Conservation (phyloP, 805 yeast genomes). For the Geotrichum ghanense region DNA sequence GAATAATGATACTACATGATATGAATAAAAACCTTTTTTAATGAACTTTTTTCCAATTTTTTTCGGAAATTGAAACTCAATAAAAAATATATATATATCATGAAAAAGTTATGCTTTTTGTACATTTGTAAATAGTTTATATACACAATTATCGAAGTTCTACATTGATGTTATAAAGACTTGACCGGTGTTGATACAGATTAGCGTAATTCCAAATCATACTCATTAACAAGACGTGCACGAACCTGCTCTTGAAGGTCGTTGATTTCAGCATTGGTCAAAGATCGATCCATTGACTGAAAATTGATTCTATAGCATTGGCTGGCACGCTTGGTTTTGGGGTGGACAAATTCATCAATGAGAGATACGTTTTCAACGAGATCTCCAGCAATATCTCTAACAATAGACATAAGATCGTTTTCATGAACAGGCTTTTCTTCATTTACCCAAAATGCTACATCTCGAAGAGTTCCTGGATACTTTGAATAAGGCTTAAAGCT, state of each 20-base stretch:
- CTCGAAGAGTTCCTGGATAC: constrained; percentile 78
- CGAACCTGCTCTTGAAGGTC: constrained; percentile 57
- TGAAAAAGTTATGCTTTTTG: not conserved
- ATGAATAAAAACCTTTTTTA: too few species aligned
- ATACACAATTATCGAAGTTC: not conserved
- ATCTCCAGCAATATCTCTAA: constrained; percentile 72
- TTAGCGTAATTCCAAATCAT: constrained; percentile 46
- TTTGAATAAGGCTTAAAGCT: constrained; percentile 82
- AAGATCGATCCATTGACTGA: constrained; percentile 90
- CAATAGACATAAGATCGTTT: constrained; percentile 90
- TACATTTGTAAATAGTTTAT: constrained; percentile 5
- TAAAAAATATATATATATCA: constrained; percentile 7
- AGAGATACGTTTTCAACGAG: constrained; percentile 75
- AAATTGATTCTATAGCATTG: constrained; percentile 85
- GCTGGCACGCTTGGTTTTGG: constrained; percentile 64
- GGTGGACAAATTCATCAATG: constrained; percentile 75
- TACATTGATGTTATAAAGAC: not conserved
- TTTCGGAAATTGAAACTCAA: too few species aligned
- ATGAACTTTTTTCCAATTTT: too few species aligned
- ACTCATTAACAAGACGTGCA: constrained; percentile 37
- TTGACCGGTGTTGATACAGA: not conserved
- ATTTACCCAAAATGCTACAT: constrained; percentile 86
- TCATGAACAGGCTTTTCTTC: constrained; percentile 42
- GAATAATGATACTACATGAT: not conserved
- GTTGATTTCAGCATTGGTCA: constrained; percentile 80